These are phyloP conservation scores for Chlamydomonas schloesseri DNA, from an alignment of 139 green algal species.

Conservation along the genomic window DNA sequence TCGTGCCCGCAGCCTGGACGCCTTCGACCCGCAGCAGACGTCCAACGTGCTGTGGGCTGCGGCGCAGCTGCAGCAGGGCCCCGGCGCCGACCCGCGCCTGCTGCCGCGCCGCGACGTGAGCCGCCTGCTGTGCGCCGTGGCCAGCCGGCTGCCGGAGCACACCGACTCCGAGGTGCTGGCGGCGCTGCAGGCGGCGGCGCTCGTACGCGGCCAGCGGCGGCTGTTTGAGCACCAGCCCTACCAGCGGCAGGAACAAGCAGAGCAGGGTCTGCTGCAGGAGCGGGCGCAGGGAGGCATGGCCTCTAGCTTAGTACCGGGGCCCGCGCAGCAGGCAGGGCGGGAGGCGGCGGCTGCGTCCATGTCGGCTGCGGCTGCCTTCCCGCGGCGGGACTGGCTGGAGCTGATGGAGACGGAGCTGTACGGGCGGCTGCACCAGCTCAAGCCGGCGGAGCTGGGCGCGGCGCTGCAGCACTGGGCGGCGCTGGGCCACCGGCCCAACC, in stretches of 20 bases:
- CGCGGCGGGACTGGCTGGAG: not conserved
- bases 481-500: slow-evolving; percentile 59
- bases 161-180: slow-evolving; percentile 1
- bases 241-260: no score
- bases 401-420: slow-evolving; percentile 11
- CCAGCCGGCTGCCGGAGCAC: slow-evolving; percentile 3
- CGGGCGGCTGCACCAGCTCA: slow-evolving; percentile 18
- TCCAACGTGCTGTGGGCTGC: slow-evolving; percentile 41
- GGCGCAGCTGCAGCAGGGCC: not conserved
- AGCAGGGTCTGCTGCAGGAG: no score
- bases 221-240: no score
- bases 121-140: not conserved
- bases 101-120: not conserved
- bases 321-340: no score
- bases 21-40: slow-evolving; percentile 14
- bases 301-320: no score
- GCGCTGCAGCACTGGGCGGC: not conserved
- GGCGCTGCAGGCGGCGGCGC: not conserved
- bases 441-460: not conserved
- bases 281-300: no score
- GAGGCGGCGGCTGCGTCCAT: no score
- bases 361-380: no score
- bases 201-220: not conserved
- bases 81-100: not conserved
- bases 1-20: not conserved